Percentiles rank a stretch among this genome's conserved stretches.
Conservation (phyloP, 345 rosid genomes). For the Eutrema yunnanense region DNA sequence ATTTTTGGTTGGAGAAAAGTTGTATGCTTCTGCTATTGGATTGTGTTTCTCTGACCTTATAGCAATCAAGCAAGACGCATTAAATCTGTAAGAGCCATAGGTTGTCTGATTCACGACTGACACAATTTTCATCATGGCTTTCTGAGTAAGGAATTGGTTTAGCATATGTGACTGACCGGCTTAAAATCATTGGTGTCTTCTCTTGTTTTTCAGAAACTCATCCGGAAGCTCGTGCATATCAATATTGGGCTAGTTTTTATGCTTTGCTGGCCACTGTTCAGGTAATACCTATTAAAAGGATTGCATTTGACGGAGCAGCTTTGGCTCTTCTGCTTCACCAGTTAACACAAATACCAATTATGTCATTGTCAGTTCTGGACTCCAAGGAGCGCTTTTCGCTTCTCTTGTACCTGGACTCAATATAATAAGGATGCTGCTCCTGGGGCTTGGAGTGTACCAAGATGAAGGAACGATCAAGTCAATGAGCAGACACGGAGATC, state of each 20-base stretch:
- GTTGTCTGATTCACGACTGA: background rate
- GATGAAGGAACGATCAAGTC: slow-evolving; percentile 88
- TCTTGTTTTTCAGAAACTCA: slow-evolving; percentile 24
- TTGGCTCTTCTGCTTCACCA: background rate
- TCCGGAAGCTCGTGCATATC: slow-evolving; percentile 70
- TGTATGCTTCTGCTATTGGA: background rate
- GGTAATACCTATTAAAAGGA: background rate
- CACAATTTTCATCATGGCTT: background rate
- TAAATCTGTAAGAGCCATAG: background rate
- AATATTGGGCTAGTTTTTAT: slow-evolving; percentile 77
- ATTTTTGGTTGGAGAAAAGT: background rate
- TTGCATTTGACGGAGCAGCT: background rate
- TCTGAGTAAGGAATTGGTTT: background rate
- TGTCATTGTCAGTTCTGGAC: slow-evolving; percentile 75
- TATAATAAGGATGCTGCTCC: slow-evolving; percentile 62
- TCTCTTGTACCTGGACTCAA: slow-evolving; percentile 63
- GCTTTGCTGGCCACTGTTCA: slow-evolving; percentile 57
- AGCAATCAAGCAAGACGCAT: background rate
- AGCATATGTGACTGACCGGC: background rate
- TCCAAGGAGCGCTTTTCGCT: slow-evolving; percentile 70
- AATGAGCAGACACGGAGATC: slow-evolving; percentile 90
- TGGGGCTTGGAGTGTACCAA: slow-evolving; percentile 74
- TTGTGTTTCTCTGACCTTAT: background rate
- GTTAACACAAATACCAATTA: background rate
- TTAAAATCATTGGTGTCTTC: background rate